These are phyloP conservation scores for Irpex rosettiformis DNA, from an alignment of 1,284 basidiomycete species.

Conservation along the genomic window DNA sequence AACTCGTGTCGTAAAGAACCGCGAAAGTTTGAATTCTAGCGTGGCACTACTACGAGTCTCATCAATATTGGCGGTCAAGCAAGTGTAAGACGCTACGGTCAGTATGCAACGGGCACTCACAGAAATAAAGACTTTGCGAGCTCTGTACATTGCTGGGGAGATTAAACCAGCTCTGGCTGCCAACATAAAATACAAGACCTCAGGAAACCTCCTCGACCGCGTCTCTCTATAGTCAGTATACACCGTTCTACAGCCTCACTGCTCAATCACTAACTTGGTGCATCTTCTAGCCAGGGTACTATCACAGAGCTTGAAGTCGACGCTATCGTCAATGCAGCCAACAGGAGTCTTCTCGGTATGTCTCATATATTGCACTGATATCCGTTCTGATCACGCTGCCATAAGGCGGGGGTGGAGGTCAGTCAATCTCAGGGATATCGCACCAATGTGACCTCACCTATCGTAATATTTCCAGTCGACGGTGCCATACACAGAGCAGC, in stretches of 20 bases:
- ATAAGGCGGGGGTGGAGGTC: constrained; percentile 70
- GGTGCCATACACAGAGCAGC: constrained; percentile 88
- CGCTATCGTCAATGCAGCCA: constrained; percentile 88
- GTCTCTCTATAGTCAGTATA: constrained; percentile 59
- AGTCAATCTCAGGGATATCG: constrained; percentile 16
- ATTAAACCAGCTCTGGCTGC: constrained; percentile 28
- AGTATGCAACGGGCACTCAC: constrained; percentile 33
- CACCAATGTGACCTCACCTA: constrained; percentile 4
- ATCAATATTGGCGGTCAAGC: too few relatives aligned
- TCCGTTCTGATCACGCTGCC: constrained; percentile 6
- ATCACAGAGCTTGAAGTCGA: constrained; percentile 74
- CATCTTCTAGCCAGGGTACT: constrained; percentile 60
- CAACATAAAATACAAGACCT: constrained; percentile 33
- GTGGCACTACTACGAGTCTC: not conserved
- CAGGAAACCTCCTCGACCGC: constrained; percentile 40
- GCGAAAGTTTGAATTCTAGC: not conserved
- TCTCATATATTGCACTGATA: constrained; percentile 13
- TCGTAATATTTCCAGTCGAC: constrained; percentile 50
- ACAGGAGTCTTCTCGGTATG: constrained; percentile 69
- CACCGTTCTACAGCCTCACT: not conserved
- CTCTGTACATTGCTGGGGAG: constrained; percentile 41
- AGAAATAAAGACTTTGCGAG: constrained; percentile 49
- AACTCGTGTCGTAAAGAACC: not conserved
- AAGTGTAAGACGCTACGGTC: too few relatives aligned
- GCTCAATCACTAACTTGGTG: too few relatives aligned